Evolutionary conservation across 2,329 filamentous ascomycete genomes (phyloP), one percentile per base, ranked within the genome.

Genomic region (Fusarium tuaranense): DNA sequence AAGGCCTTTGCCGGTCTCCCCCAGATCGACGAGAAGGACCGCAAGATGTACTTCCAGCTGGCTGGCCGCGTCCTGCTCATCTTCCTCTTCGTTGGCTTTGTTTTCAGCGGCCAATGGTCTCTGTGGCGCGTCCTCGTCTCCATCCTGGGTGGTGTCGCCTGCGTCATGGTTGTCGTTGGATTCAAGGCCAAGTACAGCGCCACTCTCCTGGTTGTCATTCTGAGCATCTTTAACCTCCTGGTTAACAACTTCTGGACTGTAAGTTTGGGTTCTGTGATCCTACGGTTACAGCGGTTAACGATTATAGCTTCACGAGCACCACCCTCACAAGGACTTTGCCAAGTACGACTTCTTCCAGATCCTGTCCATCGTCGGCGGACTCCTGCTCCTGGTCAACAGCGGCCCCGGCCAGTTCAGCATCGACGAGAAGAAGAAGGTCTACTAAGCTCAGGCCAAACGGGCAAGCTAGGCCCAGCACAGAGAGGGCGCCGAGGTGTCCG

Each of bases 271-370:
- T n/a, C 10, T 16, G 32, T 20, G 18, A 55, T 30, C 25, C 12
- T n/a, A 20, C 18, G 2, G 51, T 32, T 2, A 18, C 27, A 27
- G 13, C 16, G 34, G 32, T 30, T 46, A 55, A 36, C 63, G 12
- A 53, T 55, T 4, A 20, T 76, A 97, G 94, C 94, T 99, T 77
- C 96, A 98, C 87, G 93, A 96, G 78, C 94, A 97, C 87, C 97
- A 99, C 88, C 97, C 97, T 59, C 96, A 98, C 90, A 98, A 98
- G 91, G 97, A 99, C 86, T 99, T 99, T 83, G 97, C 97, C 88
- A 99, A 99, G 88, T 99, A 99, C 90, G 97, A 99, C 84, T 99
- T 99, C 89, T 99, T 99, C 92, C 97, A 99, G 88, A 98, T 98
- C 80, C 89, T 99, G 65, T 99, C 97, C 63, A 99, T 99, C 83